Base-by-base conservation (phyloP, 768 basidiomycete species). In the Pleurotus salmoneostramineus region DNA sequence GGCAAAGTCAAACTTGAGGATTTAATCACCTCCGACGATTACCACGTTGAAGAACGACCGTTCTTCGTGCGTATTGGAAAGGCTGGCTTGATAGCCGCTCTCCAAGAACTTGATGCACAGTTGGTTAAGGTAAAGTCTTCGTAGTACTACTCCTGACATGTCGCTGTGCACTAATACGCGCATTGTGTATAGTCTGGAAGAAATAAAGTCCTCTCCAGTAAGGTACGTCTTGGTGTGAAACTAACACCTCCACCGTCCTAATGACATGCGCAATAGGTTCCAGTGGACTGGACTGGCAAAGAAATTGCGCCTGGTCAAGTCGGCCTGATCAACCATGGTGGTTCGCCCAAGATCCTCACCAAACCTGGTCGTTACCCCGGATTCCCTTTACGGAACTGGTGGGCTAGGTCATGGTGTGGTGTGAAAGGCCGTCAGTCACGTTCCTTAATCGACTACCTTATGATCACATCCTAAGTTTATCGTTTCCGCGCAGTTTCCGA, bases 261-360 rank as follows among this genome's bases (percentile, higher is more conserved):
- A 45, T 11, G 6, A 10, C 44, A 1, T 45, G 6, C n/a, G 15
- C 31, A 10, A 8, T 59, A 85, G 83, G 50, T 47, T 1, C 90
- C 89, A 7, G 80, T 83, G 3, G 77, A 79, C 57, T 91, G 90
- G 88, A 79, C 81, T 49, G 89, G 90, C 10, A 74, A 71, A 52
- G 88, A 92, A 69, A 80, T 93, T 48, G 76, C 77, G 33, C 92
- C 90, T 2, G 91, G 92, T 33, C 74, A 72, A 60, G 64, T 92
- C 31, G 92, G 91, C 2, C 72, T 93, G 3, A 85, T 92, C 60
- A 91, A 87, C 66, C 88, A 92, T 65, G 91, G 91, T 74, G 91
- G 91, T 58, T 75, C 83, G 36, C 92, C 92, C 2, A 91, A 91
- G 72, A 65, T 93, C 40, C 65, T 93, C 49, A 87, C 84, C 2